Evolutionary conservation across 2,329 filamentous ascomycete species (phyloP).

Genomic region (Eurotiales sp.): DNA sequence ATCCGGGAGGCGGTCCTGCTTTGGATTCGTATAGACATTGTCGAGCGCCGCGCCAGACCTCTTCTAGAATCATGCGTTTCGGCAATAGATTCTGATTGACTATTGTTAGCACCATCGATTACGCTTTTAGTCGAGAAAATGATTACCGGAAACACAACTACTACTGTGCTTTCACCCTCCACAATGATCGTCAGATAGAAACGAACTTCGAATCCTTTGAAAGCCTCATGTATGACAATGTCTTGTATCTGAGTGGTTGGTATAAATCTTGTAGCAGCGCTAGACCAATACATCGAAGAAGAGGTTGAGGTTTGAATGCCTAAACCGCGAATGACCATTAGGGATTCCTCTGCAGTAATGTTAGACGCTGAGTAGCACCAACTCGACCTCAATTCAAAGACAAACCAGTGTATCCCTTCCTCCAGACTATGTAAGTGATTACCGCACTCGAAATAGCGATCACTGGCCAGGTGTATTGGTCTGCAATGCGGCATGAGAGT

Average conservation of each 20-base stretch:
- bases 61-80: constrained; percentile 68
- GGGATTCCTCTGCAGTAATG: constrained; percentile 66
- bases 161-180: constrained; percentile 78
- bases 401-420: constrained; percentile 51
- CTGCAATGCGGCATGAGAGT: constrained; percentile 32
- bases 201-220: constrained; percentile 82
- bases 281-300: constrained; percentile 63
- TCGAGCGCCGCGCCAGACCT: constrained; percentile 83
- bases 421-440: constrained; percentile 44
- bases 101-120: constrained; percentile 8
- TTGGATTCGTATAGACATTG: constrained; percentile 74
- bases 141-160: constrained; percentile 86
- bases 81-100: constrained; percentile 61
- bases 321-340: constrained; percentile 82
- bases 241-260: constrained; percentile 90
- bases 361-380: constrained; percentile 14
- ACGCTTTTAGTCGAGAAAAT: constrained; percentile 14
- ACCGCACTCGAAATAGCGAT: constrained; percentile 37
- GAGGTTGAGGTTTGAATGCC: constrained; percentile 84
- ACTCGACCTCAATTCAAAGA: constrained; percentile 12
- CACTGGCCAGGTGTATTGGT: constrained; percentile 40
- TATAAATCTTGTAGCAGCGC: constrained; percentile 68
- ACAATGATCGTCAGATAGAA: constrained; percentile 90
- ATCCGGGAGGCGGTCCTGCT: constrained; percentile 29
- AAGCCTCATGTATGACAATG: constrained; percentile 91